These are phyloP conservation scores for Berkeleyomyces basicola DNA, from an alignment of 2,329 filamentous ascomycete genomes.

Conservation along the genomic window DNA sequence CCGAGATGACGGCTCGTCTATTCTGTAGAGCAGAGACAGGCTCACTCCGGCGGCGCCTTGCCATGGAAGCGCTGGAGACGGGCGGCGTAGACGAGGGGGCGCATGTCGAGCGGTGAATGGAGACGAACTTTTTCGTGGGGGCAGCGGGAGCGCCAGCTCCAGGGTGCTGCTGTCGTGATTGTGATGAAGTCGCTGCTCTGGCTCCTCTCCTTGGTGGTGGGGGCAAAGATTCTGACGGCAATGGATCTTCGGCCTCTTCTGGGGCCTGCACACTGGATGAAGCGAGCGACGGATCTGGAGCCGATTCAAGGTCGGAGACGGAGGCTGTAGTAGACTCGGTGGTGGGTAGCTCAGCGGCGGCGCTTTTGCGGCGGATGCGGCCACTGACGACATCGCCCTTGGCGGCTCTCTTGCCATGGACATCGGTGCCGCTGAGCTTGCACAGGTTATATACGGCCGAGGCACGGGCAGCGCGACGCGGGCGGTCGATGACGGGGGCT, in stretches of 20 bases:
- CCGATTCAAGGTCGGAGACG: neutral
- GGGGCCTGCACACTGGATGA: no score
- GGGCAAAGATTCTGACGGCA: no score
- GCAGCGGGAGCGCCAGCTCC: neutral
- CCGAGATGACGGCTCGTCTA: conserved; percentile 2
- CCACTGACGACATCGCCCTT: conserved; percentile 32
- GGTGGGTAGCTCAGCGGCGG: neutral
- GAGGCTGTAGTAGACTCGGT: neutral
- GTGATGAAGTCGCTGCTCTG: conserved; percentile 18
- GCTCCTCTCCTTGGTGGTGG: no score
- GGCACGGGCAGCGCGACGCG: conserved; percentile 14
- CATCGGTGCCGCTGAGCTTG: conserved; percentile 43
- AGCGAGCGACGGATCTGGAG: conserved; percentile 14
- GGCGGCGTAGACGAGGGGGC: conserved; percentile 27
- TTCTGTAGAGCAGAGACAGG: conserved; percentile 2
- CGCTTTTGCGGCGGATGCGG: conserved; percentile 24
- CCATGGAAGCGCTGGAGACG: neutral
- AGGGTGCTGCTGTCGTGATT: conserved; percentile 20
- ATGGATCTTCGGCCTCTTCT: no score
- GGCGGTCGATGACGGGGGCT: conserved; percentile 12
- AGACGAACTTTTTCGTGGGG: neutral
- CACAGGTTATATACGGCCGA: conserved; percentile 43
- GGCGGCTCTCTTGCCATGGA: conserved; percentile 39
- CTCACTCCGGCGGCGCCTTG: conserved; percentile 5
- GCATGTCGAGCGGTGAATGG: conserved; percentile 14